Conservation (phyloP, 441 rosid genomes). For the Jatropha multifida region DNA sequence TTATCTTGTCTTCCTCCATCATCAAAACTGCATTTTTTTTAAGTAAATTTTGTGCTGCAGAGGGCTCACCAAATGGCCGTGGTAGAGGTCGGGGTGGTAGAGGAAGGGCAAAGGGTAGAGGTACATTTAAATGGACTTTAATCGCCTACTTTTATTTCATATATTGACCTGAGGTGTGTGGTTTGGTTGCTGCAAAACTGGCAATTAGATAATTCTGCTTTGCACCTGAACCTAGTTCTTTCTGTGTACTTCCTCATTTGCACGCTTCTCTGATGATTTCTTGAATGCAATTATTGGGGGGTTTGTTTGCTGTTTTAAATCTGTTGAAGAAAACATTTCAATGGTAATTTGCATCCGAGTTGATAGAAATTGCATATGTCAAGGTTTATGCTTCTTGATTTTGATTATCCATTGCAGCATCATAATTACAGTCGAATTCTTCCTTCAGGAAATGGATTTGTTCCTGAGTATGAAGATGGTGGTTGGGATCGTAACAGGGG, state of each 20-base stretch:
- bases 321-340: neutral
- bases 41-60: constrained; percentile 36
- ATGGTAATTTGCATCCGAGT: neutral
- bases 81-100: constrained; percentile 78
- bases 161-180: neutral
- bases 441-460: constrained; percentile 55
- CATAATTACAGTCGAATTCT: neutral
- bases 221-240: neutral
- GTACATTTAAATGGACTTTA: constrained; percentile 33
- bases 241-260: neutral
- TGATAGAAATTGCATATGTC: neutral
- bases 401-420: neutral
- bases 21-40: constrained; percentile 1
- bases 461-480: constrained; percentile 72
- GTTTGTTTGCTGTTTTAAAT: neutral
- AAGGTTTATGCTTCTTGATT: neutral
- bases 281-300: neutral
- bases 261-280: neutral
- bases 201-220: neutral
- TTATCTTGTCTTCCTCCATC: constrained; percentile 2
- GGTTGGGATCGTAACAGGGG: constrained; percentile 66
- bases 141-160: neutral
- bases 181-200: neutral
- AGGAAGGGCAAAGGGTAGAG: constrained; percentile 74
- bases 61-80: constrained; percentile 74